Percentiles rank a stretch among this genome's conserved stretches.
These are phyloP conservation scores for Solanum medicagineum DNA, from an alignment of 257 asterid genomes.

Conservation along the genomic window DNA sequence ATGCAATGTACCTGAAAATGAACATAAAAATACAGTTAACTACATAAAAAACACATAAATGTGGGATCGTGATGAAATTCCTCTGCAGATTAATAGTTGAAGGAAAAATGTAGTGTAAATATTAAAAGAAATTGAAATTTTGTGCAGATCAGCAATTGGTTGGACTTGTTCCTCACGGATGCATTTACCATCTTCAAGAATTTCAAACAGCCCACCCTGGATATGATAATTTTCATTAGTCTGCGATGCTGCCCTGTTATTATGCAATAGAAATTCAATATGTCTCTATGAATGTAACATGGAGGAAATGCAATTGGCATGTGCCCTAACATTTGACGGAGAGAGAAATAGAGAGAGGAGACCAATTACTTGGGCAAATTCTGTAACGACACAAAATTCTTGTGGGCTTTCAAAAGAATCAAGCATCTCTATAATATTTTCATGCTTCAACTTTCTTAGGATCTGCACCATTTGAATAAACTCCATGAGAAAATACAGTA, in stretches of 20 bases:
- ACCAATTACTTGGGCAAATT: slow-evolving; percentile 70
- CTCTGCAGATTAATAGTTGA: background rate
- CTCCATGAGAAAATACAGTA: background rate
- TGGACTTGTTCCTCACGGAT: slow-evolving; percentile 99
- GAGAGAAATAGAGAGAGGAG: background rate
- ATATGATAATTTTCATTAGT: slow-evolving; percentile 8
- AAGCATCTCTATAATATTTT: slow-evolving; percentile 84
- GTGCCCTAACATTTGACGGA: background rate
- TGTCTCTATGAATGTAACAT: background rate
- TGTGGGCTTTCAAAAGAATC: slow-evolving; percentile 95
- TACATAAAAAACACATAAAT: background rate
- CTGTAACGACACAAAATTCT: slow-evolving; percentile 97
- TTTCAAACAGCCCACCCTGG: slow-evolving; percentile 96
- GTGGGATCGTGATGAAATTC: background rate
- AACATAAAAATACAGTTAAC: background rate
- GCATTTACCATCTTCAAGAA: slow-evolving; percentile 96
- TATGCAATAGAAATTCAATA: background rate
- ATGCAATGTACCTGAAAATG: slow-evolving; percentile 62
- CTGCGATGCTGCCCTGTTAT: background rate
- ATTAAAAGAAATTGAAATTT: background rate
- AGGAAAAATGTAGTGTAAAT: background rate
- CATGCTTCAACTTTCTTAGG: slow-evolving; percentile 87
- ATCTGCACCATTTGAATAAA: slow-evolving; percentile 41
- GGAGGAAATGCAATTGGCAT: background rate
- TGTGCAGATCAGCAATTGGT: slow-evolving; percentile 58